Evolutionary conservation across 768 basidiomycete species (phyloP), one percentile per base, ranked within the genome.

Genomic region (Rubroboletus satanas): DNA sequence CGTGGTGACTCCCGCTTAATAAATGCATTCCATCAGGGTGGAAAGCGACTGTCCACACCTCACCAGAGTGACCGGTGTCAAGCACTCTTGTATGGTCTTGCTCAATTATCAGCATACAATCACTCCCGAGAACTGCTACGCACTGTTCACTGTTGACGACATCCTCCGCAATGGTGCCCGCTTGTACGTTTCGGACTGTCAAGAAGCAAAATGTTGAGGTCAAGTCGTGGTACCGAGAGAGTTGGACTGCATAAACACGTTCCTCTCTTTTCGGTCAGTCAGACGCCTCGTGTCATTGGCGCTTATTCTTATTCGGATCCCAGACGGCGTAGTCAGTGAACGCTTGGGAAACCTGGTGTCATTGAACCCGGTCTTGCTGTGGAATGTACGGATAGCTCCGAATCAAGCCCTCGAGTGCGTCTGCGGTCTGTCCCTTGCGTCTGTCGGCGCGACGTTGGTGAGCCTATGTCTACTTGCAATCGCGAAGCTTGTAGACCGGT

Each of bases 321-420:
- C 2, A 17, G 18, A 15, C 31, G 3, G 2, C 7, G 18, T 21
- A 15, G 4, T 12, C 12, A 21, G 18, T 5, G 4, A 14, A 15
- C 12, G 31, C 14, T 26, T 3, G 26, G 26, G 26, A 26, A 26
- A 26, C 2, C 2, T 45, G 18, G 7, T 1, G 18, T 45, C 29
- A 45, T 32, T 26, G 2, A 17, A 9, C 7, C 5, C 11, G 4
- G 9, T 26, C 38, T 21, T 10, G 18, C 18, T 5, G 10, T 26
- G 8, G 4, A 23, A 17, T 7, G 26, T 26, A 26, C 26, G 26
- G 26, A 26, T 26, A 26, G 26, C 46, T 64, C 37, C 21, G 21
- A 21, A 29, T 41, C 9, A 61, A 64, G 46, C 56, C 54, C 4
- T 62, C 60, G 18, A 62, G 61, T n/a, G 43, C 57, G 12, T 62